A percentile compares a stretch with the other conserved stretches of the same genome.
phyloP scores from a whole-genome alignment of 805 yeast genomes.

The Tetrapisispora taiwanensis region DNA sequence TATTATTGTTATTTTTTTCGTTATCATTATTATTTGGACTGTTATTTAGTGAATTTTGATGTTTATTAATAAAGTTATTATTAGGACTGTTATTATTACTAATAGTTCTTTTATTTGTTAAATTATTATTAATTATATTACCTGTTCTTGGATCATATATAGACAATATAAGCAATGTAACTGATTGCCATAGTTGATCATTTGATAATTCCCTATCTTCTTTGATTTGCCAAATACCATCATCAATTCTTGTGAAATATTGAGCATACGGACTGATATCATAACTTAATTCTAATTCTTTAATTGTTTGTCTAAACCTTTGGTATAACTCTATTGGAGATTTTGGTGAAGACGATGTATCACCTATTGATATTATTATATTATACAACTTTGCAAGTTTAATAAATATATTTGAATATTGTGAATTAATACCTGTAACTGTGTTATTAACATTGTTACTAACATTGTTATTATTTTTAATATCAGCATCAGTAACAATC shows the following conservation, averaged over 20 bases:
- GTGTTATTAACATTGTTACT: not conserved
- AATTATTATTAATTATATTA: constrained; percentile 12
- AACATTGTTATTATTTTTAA: constrained; percentile 2
- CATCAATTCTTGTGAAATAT: constrained; percentile 21
- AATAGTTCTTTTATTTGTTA: not conserved
- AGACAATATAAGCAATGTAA: constrained; percentile 17
- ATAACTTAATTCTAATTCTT: constrained; percentile 24
- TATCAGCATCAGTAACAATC: constrained; percentile 1
- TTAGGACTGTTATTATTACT: constrained; percentile 1
- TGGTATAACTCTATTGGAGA: constrained; percentile 28
- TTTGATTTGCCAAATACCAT: constrained; percentile 23
- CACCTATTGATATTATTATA: constrained; percentile 21
- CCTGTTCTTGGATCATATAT: constrained; percentile 23
- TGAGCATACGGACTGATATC: constrained; percentile 25
- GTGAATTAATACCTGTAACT: constrained; percentile 5
- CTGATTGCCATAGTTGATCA: constrained; percentile 24
- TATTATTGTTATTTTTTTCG: constrained; percentile 2
- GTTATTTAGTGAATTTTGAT: not conserved
- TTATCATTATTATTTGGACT: constrained; percentile 4
- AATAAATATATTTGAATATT: constrained; percentile 16
- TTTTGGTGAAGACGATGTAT: constrained; percentile 25
- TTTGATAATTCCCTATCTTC: constrained; percentile 18
- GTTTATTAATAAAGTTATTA: not conserved
- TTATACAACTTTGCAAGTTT: constrained; percentile 23
- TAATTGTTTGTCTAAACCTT: constrained; percentile 27